These are phyloP conservation scores for Fusarium dlaminii DNA, from an alignment of 2,329 filamentous ascomycete genomes.

Conservation along the genomic window DNA sequence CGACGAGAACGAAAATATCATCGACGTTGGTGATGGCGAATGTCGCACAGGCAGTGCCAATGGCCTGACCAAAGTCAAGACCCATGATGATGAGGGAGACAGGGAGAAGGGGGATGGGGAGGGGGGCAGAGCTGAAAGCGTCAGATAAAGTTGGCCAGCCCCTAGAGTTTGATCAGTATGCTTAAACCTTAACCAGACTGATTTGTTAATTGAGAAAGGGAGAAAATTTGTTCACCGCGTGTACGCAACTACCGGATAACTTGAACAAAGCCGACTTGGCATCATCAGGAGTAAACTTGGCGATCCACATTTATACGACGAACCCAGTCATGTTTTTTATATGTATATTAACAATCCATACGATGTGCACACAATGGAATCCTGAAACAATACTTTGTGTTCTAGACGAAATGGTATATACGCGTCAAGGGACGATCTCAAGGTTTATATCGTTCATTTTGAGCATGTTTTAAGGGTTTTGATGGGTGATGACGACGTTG, in stretches of 20 bases:
- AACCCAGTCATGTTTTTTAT: slow-evolving; percentile 2
- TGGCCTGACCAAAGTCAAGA: neutral
- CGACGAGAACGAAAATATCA: neutral
- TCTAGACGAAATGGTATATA: neutral
- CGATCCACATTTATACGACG: slow-evolving; percentile 19
- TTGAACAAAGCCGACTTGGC: slow-evolving; percentile 15
- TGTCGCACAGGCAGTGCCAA: neutral
- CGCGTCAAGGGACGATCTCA: neutral
- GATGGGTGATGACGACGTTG: neutral
- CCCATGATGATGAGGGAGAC: neutral
- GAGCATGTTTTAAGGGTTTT: neutral
- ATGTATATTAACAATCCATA: neutral
- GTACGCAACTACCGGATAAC: slow-evolving; percentile 14
- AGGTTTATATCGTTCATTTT: neutral
- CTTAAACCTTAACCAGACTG: neutral
- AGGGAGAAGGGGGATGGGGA: neutral
- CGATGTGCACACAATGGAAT: neutral
- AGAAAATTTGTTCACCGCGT: slow-evolving; percentile 3
- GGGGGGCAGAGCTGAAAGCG: neutral
- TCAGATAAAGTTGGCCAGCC: neutral
- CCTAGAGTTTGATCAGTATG: neutral
- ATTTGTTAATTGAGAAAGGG: neutral
- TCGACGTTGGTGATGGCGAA: slow-evolving; percentile 1
- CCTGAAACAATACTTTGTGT: neutral
- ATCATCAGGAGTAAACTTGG: slow-evolving; percentile 2